Evolutionary conservation across 805 yeast genomes (phyloP).

Genomic region (Candida vaughaniae): DNA sequence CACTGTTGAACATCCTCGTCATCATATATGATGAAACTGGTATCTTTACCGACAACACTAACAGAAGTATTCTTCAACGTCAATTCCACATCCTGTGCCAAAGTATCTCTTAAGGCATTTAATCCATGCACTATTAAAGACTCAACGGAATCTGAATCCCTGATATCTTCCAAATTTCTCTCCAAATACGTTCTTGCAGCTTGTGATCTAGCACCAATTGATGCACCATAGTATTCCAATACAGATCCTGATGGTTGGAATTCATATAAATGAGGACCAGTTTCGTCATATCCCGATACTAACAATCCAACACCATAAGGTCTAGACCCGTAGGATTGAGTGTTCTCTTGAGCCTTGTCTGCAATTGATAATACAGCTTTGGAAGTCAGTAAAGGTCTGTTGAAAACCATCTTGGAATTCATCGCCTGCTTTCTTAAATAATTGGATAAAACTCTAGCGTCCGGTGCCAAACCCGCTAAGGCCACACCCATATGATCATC

Average conservation of each 20-base stretch:
- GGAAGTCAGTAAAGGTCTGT: conserved; percentile 79
- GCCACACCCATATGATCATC: conserved; percentile 95
- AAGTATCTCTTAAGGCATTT: conserved; percentile 88
- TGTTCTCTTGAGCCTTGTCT: conserved; percentile 95
- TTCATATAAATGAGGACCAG: conserved; percentile 92
- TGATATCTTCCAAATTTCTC: conserved; percentile 71
- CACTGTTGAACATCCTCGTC: conserved; percentile 84
- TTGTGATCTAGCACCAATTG: conserved; percentile 98
- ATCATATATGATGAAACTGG: conserved; percentile 73
- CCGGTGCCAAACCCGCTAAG: conserved; percentile 97
- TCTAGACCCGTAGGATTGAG: conserved; percentile 93
- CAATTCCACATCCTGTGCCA: conserved; percentile 91
- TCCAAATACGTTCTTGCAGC: conserved; percentile 97
- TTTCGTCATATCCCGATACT: conserved; percentile 86
- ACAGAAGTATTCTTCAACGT: conserved; percentile 82
- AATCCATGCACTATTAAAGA: conserved; percentile 83
- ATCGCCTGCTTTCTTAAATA: conserved; percentile 89
- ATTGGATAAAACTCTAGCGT: conserved; percentile 90
- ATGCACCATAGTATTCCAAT: conserved; percentile 87
- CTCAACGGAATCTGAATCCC: conserved; percentile 58
- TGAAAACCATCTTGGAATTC: conserved; percentile 78
- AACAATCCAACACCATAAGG: conserved; percentile 98
- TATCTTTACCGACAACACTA: conserved; percentile 86
- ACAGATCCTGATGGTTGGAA: conserved; percentile 96
- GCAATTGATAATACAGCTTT: conserved; percentile 85